Base-by-base conservation (phyloP, 139 green algal genomes). In the Nannochloris sp. region DNA sequence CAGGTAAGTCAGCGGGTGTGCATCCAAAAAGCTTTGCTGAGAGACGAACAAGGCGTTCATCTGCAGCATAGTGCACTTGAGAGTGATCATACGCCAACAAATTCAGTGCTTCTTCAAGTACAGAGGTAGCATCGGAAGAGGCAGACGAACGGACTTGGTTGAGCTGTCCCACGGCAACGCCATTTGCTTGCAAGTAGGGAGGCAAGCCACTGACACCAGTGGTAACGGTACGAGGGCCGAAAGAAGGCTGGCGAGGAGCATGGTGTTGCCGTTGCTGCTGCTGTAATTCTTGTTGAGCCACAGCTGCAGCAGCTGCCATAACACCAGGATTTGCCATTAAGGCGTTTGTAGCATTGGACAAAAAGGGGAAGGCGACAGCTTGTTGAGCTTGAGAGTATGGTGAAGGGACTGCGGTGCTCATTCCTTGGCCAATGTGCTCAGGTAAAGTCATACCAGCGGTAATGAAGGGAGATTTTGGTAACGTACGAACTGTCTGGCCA, bases 11-110 rank as follows among this genome's bases (percentile, higher is more conserved):
- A 8, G 76, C 76, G 7, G 87, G 87, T 5, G 87, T 95, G 51
- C 70, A 67, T 72, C 84, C 87, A 80, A 91, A 92, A 27, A 95
- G 72, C 84, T 92, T 92, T 31, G 80, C 68, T 8, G 65, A 75
- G 25, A 92, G 59, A 29, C 82, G 71, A 33, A 85, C 5, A 48
- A 79, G 65, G 30, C 55, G 65, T 32, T 82, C 71, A 32, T 77
- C 70, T 9, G 60, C 38, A 6, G 64, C 42, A 37, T 73, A 70
- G 3, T 68, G 1, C 36, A 58, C 68, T 29, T 64, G 54, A 3
- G 64, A 31, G 1, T 54, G 47, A 31, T 74, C 55, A 58, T 72
- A 69, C 4, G 39, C 31, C 7, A 80, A 62, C 54, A 81, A 54
- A 32, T 61, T 53, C 8, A 67, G 74, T 1, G 70, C 74, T 36